These are phyloP conservation scores for Pleodorina starrii DNA, from an alignment of 139 green algal genomes.

Conservation along the genomic window DNA sequence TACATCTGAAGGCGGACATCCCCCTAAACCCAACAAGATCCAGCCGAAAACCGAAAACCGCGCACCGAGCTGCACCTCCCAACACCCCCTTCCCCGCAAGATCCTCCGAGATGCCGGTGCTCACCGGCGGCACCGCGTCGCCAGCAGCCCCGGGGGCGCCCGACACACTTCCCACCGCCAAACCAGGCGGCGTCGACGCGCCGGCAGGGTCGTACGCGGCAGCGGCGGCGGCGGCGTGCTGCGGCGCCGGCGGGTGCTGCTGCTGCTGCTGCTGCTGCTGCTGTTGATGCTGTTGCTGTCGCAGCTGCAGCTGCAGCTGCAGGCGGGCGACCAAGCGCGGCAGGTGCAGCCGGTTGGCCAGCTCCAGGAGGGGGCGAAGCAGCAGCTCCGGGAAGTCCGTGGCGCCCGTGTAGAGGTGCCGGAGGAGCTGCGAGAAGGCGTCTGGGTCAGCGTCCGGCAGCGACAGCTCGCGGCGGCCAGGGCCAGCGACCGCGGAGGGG, in stretches of 20 bases:
- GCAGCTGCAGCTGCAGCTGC: background rate
- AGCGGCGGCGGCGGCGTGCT: background rate
- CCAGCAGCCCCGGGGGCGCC: too few relatives aligned
- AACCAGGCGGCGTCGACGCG: background rate
- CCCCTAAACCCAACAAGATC: too few relatives aligned
- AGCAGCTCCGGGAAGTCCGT: background rate
- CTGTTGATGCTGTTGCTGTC: background rate
- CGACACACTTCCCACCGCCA: too few relatives aligned
- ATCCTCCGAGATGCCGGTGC: too few relatives aligned
- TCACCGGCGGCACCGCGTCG: too few relatives aligned
- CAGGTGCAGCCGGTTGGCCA: conserved; percentile 14
- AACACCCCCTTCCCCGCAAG: too few relatives aligned
- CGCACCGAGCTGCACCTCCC: too few relatives aligned
- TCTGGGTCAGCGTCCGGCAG: conserved; percentile 1
- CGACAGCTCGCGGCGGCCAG: background rate
- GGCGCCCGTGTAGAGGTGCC: conserved; percentile 29
- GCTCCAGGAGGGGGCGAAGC: conserved; percentile 16
- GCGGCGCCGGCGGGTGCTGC: background rate
- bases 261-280: background rate
- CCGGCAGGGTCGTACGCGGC: background rate
- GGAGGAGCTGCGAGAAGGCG: background rate
- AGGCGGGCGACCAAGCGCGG: background rate
- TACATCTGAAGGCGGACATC: too few relatives aligned
- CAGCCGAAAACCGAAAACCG: too few relatives aligned
- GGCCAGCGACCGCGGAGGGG: background rate